Conservation (phyloP, 371 early-diverging fungal species). For the Mortierella sp. region DNA sequence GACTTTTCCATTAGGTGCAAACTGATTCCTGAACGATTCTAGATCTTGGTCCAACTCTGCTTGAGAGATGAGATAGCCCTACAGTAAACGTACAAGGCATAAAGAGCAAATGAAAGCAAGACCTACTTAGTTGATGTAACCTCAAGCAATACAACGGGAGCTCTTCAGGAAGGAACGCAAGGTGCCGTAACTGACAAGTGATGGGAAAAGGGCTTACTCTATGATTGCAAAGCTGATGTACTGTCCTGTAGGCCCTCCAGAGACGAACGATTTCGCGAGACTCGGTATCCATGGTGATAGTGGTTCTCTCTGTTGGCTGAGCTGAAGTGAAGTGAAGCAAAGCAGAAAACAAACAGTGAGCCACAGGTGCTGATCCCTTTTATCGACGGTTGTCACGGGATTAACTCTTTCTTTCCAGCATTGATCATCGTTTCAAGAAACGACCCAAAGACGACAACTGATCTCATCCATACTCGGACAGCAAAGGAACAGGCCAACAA, state of each 20-base stretch:
- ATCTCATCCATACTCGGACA: too few relatives aligned
- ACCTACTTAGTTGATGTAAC: too few relatives aligned
- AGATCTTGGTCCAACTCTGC: constrained; percentile 86
- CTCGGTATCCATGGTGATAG: constrained; percentile 61
- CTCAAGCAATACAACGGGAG: too few relatives aligned
- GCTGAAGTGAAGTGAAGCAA: neutral
- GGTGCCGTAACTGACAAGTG: too few relatives aligned
- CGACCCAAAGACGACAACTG: too few relatives aligned
- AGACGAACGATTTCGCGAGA: constrained; percentile 76
- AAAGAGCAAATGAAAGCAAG: neutral
- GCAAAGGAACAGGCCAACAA: neutral
- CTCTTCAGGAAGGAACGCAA: too few relatives aligned
- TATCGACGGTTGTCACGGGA: too few relatives aligned
- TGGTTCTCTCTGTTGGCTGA: neutral
- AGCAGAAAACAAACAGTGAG: constrained; percentile 1
- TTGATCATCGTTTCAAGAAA: too few relatives aligned
- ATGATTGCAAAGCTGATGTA: constrained; percentile 90
- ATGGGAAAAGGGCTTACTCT: constrained; percentile 59
- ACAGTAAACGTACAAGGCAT: constrained; percentile 9
- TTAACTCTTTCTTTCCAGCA: too few relatives aligned
- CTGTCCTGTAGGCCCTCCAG: constrained; percentile 89
- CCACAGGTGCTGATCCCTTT: too few relatives aligned
- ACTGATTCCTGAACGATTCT: constrained; percentile 79
- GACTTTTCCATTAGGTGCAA: constrained; percentile 78
- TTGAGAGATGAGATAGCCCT: constrained; percentile 89